Percentiles rank a stretch among this genome's conserved stretches.
phyloP scores from a whole-genome alignment of 2,329 filamentous ascomycete genomes.

The Colletotrichum paranaense region DNA sequence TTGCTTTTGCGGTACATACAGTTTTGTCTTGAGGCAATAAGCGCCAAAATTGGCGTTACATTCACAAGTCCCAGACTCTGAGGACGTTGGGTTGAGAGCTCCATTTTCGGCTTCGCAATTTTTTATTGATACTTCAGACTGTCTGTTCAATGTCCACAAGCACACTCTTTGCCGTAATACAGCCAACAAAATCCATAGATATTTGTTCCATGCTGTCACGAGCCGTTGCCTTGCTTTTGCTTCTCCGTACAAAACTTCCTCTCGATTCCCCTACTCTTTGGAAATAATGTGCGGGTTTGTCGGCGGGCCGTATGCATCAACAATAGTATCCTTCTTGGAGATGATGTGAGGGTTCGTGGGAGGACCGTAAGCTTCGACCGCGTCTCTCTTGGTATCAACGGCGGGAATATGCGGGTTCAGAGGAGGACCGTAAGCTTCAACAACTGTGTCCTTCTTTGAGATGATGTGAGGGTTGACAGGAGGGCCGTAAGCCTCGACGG shows the following conservation, averaged over 20 bases:
- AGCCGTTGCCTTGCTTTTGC: neutral
- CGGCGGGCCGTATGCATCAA: conserved; percentile 18
- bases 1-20: neutral
- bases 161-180: no score
- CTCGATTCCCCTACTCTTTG: neutral
- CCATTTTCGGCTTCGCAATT: no score
- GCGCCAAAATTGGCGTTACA: neutral
- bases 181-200: neutral
- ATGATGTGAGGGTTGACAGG: conserved; percentile 21
- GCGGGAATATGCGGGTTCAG: conserved; percentile 17
- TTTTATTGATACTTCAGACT: no score
- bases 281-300: conserved; percentile 21
- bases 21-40: neutral
- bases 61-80: no score
- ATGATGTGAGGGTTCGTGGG: conserved; percentile 27
- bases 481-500: conserved; percentile 14
- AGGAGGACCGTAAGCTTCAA: conserved; percentile 24
- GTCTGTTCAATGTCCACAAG: neutral
- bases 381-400: conserved; percentile 4
- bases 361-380: conserved; percentile 21
- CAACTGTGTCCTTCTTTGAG: conserved; percentile 7
- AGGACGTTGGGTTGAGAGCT: no score
- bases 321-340: neutral
- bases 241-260: neutral
- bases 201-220: neutral